A percentile compares a stretch with the other conserved stretches of the same genome.
Evolutionary conservation across 352 stramenopile genomes (phyloP).

Genomic region (Phytophthora quininea): DNA sequence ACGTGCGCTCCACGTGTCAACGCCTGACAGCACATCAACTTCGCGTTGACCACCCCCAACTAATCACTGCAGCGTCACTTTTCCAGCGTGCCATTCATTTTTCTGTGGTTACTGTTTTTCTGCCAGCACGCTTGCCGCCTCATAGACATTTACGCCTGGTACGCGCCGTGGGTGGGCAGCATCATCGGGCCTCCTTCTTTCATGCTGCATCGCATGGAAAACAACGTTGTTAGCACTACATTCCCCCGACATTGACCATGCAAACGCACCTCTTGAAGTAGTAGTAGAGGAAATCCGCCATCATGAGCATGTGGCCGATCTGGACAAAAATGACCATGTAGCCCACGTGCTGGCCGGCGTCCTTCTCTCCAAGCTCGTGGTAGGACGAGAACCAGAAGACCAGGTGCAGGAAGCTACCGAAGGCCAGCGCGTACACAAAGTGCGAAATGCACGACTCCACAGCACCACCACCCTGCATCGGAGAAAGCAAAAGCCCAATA

Average conservation of each 20-base stretch:
- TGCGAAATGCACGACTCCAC: constrained; percentile 97
- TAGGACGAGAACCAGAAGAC: constrained; percentile 99
- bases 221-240: background rate
- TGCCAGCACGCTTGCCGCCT: constrained; percentile 23
- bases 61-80: constrained; percentile 6
- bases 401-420: constrained; percentile 96
- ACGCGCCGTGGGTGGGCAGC: constrained; percentile 86
- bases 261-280: constrained; percentile 94
- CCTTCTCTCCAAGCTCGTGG: constrained; percentile 96
- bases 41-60: constrained; percentile 7
- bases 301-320: constrained; percentile 98
- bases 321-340: constrained; percentile 98
- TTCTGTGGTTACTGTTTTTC: constrained; percentile 23
- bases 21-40: constrained; percentile 5
- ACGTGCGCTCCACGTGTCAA: constrained; percentile 13
- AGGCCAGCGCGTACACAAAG: constrained; percentile 96
- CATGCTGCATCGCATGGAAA: constrained; percentile 52
- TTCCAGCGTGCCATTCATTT: constrained; percentile 26
- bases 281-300: constrained; percentile 99
- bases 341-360: constrained; percentile 87
- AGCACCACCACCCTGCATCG: constrained; percentile 80
- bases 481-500: constrained; percentile 2
- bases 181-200: constrained; percentile 90
- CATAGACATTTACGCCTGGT: constrained; percentile 64
- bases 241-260: background rate